Conservation (phyloP, 2,329 filamentous ascomycete species). For the Juglanconis oblonga region DNA sequence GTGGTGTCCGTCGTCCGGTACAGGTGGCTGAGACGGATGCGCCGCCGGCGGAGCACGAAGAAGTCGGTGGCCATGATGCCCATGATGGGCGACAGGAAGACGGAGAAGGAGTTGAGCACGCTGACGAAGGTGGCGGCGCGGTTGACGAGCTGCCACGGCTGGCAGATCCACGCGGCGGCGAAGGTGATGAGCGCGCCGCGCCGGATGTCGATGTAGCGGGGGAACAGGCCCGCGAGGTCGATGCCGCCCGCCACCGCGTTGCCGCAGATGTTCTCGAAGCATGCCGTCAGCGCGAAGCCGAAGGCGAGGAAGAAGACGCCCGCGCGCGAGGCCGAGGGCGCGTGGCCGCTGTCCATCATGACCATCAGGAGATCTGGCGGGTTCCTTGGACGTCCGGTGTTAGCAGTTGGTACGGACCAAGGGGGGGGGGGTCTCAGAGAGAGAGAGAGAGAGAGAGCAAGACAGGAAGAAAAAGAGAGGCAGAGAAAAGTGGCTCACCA, state of each 20-base stretch:
- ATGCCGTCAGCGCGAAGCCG: constrained; percentile 38
- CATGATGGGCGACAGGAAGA: constrained; percentile 36
- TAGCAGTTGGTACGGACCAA: background rate
- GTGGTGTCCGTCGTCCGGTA: constrained; percentile 32
- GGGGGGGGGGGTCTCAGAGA: too few species aligned
- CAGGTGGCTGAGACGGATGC: constrained; percentile 33
- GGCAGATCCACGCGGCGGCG: constrained; percentile 27
- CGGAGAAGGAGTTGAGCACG: constrained; percentile 37
- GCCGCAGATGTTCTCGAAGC: constrained; percentile 35
- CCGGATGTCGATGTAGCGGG: constrained; percentile 28
- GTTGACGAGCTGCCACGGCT: constrained; percentile 32
- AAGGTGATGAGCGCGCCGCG: constrained; percentile 33
- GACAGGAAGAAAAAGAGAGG: background rate
- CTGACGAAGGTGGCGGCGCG: constrained; percentile 27
- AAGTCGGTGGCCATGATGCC: constrained; percentile 37
- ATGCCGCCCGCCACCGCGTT: constrained; percentile 29
- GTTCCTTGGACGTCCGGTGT: constrained; percentile 22
- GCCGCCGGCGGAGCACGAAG: constrained; percentile 32
- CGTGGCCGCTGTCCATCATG: constrained; percentile 42
- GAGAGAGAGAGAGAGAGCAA: background rate
- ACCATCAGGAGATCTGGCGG: constrained; percentile 41
- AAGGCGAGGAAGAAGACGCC: constrained; percentile 29
- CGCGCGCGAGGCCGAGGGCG: constrained; percentile 28
- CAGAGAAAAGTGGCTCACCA: constrained; percentile 26
- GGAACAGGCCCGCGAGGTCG: constrained; percentile 22